Percentiles rank a stretch among this genome's conserved stretches.
These are phyloP conservation scores for Thymus quinquecostatus DNA, from an alignment of 257 asterid genomes.

Conservation along the genomic window DNA sequence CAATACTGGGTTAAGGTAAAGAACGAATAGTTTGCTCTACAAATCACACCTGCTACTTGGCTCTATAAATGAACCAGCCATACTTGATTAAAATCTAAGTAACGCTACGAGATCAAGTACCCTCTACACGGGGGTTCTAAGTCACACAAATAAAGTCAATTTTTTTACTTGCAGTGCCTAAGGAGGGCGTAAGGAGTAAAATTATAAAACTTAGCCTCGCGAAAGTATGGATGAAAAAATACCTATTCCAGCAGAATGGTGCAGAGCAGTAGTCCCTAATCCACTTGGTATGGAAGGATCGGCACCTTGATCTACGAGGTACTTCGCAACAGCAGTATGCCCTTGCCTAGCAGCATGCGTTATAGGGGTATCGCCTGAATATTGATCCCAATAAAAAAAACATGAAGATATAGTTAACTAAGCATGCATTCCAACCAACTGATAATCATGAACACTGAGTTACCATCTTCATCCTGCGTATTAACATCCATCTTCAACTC, in stretches of 20 bases:
- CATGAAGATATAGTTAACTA: constrained; percentile 5
- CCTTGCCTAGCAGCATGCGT: constrained; percentile 91
- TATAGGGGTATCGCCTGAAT: constrained; percentile 87
- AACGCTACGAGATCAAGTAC: neutral
- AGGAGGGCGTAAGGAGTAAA: neutral
- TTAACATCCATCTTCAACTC: constrained; percentile 83
- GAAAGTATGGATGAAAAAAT: constrained; percentile 1
- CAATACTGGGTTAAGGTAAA: neutral
- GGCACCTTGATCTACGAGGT: constrained; percentile 76
- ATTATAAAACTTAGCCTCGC: neutral
- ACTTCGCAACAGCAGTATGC: constrained; percentile 73
- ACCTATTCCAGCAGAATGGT: constrained; percentile 92
- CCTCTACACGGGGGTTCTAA: neutral
- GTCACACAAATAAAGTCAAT: constrained; percentile 3
- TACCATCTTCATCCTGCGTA: constrained; percentile 87
- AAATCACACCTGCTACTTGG: neutral
- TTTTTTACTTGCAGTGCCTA: neutral
- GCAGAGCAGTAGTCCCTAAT: constrained; percentile 84
- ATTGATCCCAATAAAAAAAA: constrained; percentile 17
- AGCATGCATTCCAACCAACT: constrained; percentile 16
- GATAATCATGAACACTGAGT: constrained; percentile 1
- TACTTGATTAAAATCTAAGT: neutral
- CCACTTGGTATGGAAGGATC: constrained; percentile 86
- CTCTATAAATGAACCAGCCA: neutral
- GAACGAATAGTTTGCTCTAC: neutral